These are phyloP conservation scores for Aspergillus novofumigatus DNA, from an alignment of 2,329 filamentous ascomycete genomes.

Conservation along the genomic window DNA sequence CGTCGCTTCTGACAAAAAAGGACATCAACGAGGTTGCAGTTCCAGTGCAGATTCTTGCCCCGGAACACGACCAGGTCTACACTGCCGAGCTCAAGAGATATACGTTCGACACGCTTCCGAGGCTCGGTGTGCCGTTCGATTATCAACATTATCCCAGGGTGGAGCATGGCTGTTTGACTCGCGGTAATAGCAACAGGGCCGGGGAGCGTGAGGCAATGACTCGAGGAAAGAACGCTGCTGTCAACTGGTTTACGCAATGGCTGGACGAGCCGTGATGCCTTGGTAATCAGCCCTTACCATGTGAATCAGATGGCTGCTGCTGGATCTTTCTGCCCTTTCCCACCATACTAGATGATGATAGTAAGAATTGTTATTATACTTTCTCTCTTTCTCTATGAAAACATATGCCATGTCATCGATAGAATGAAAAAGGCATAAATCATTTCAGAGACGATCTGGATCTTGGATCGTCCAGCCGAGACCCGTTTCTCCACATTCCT, in stretches of 20 bases:
- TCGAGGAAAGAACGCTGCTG: conserved; percentile 46
- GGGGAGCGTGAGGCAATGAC: conserved; percentile 45
- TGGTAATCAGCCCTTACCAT: too few species aligned
- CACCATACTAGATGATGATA: not conserved
- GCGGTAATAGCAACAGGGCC: conserved; percentile 38
- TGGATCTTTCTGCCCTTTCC: not conserved
- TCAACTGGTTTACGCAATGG: conserved; percentile 41
- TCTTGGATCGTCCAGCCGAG: not conserved
- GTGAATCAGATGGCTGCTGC: not conserved
- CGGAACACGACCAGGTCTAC: conserved; percentile 45
- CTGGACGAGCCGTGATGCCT: not conserved
- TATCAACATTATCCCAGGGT: conserved; percentile 52
- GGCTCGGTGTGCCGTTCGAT: conserved; percentile 41
- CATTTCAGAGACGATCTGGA: not conserved
- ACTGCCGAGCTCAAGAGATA: conserved; percentile 46
- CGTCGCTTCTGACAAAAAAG: conserved; percentile 38
- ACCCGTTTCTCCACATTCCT: not conserved
- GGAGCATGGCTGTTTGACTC: conserved; percentile 44
- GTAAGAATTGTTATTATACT: not conserved
- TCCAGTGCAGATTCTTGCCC: conserved; percentile 51
- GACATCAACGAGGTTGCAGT: conserved; percentile 48
- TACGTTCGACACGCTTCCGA: conserved; percentile 38
- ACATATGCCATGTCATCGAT: not conserved
- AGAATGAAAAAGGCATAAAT: not conserved
- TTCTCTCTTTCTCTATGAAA: not conserved